phyloP scores from a whole-genome alignment of 176 grass and related monocot species.

The Ensete glaucum region DNA sequence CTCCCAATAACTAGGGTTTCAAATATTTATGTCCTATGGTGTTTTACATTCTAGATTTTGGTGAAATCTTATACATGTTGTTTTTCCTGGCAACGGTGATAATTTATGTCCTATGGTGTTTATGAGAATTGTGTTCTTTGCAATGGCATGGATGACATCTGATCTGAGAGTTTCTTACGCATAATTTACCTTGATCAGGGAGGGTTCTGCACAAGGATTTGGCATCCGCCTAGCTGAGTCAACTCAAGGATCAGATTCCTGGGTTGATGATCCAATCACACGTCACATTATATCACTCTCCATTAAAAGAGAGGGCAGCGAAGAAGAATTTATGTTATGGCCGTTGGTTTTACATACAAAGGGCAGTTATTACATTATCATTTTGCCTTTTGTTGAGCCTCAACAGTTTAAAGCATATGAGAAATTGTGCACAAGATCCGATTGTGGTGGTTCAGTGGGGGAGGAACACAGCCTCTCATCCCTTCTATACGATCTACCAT shows the following conservation, averaged over 20 bases:
- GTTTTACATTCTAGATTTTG: not conserved
- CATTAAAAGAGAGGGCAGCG: constrained; percentile 33
- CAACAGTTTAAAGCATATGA: constrained; percentile 49
- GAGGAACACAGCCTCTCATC: constrained; percentile 67
- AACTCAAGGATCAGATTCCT: constrained; percentile 59
- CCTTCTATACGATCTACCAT: constrained; percentile 82
- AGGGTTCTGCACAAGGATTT: constrained; percentile 62
- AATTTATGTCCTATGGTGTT: too few relatives aligned
- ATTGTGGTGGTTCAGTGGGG: constrained; percentile 63
- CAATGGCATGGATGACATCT: not conserved
- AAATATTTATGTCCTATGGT: not conserved
- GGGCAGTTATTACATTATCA: constrained; percentile 62
- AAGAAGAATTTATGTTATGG: constrained; percentile 53
- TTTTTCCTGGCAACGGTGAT: not conserved
- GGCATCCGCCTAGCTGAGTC: constrained; percentile 53
- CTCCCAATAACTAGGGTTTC: too few relatives aligned
- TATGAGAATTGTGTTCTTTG: not conserved
- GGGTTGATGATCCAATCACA: constrained; percentile 82
- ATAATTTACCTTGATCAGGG: constrained; percentile 28
- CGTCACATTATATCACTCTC: constrained; percentile 62
- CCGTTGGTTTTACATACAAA: constrained; percentile 67
- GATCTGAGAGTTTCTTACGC: not conserved
- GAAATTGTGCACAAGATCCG: constrained; percentile 43
- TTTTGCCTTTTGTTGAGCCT: constrained; percentile 66
- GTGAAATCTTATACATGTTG: not conserved